Base-by-base conservation (phyloP, 805 yeast genomes). In the Lachancea fermentati region DNA sequence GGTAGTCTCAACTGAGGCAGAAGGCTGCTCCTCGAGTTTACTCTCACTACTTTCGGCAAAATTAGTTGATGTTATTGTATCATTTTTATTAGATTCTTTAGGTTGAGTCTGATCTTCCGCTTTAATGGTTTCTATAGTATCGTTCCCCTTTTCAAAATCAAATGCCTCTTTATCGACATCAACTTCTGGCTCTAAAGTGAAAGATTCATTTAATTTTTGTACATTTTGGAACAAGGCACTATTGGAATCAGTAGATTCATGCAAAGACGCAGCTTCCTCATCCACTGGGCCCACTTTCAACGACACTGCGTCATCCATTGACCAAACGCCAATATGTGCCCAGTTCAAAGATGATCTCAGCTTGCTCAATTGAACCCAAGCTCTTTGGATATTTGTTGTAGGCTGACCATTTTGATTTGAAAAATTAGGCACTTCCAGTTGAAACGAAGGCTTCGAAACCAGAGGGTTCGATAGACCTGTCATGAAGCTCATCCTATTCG, bases 291-390 rank as follows among this genome's bases (percentile, higher is more conserved):
- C 58, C 11, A 63, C 43, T 19, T 52, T 55, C 5, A 52, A 34
- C 3, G 43, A 36, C 9, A 55, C 37, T 4, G 59, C 37, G 42
- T 57, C 60, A 24, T 67, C 72, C 3, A 63, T 58, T 43, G 81
- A 85, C 89, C 91, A 84, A 22, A 79, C 71, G 4, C 97, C 97
- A 16, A 81, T 60, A 47, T 86, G 78, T 6, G 94, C 71, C 91
- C 95, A 91, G 63, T 82, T 85, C 48, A 89, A 68, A 55, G 82
- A 81, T 31, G 76, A 75, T 39, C 95, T 74, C 15, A 86, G 68
- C 51, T 79, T 73, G 29, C 75, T 65, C 26, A 80, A 59, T 50
- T 79, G 85, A 22, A 72, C 63, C 84, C 95, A 89, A 7, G 78
- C 75, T 43, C 73, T 69, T 42, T 65, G 68, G 22, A 67, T 55